These are phyloP conservation scores for Saturnispora kantuleensis DNA, from an alignment of 805 yeast genomes.

Conservation along the genomic window DNA sequence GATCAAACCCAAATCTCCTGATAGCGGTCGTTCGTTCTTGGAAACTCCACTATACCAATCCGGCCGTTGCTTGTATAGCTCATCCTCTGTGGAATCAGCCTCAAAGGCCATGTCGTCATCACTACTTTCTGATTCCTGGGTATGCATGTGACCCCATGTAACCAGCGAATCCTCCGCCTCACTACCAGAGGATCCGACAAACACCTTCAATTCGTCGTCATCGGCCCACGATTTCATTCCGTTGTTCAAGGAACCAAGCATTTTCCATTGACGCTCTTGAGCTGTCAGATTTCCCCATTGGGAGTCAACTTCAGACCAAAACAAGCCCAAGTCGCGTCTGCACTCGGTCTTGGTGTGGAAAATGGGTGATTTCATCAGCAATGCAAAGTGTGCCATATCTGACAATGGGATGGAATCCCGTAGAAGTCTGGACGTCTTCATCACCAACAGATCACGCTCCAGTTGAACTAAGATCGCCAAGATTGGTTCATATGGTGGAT, in stretches of 20 bases:
- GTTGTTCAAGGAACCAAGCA: slow-evolving; percentile 8
- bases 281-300: slow-evolving; percentile 17
- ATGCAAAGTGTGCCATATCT: slow-evolving; percentile 23
- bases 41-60: no score
- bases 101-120: no score
- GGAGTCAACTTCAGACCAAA: slow-evolving; percentile 20
- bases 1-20: no score
- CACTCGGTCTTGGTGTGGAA: slow-evolving; percentile 16
- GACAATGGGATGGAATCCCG: slow-evolving; percentile 19
- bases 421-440: slow-evolving; percentile 14
- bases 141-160: slow-evolving; percentile 7
- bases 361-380: slow-evolving; percentile 14
- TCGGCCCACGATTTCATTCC: slow-evolving; percentile 18
- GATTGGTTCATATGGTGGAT: slow-evolving; percentile 12
- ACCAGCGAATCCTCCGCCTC: slow-evolving; percentile 9
- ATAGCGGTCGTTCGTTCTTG: no score
- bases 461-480: slow-evolving; percentile 2
- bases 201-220: slow-evolving; percentile 18
- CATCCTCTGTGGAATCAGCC: no score
- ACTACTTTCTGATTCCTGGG: background rate
- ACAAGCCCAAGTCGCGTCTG: slow-evolving; percentile 15
- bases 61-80: no score
- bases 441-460: slow-evolving; percentile 3
- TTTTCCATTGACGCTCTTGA: slow-evolving; percentile 13
- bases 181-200: slow-evolving; percentile 13